These are phyloP conservation scores for Exophiala sp. DNA, from an alignment of 2,329 filamentous ascomycete genomes.

Conservation along the genomic window DNA sequence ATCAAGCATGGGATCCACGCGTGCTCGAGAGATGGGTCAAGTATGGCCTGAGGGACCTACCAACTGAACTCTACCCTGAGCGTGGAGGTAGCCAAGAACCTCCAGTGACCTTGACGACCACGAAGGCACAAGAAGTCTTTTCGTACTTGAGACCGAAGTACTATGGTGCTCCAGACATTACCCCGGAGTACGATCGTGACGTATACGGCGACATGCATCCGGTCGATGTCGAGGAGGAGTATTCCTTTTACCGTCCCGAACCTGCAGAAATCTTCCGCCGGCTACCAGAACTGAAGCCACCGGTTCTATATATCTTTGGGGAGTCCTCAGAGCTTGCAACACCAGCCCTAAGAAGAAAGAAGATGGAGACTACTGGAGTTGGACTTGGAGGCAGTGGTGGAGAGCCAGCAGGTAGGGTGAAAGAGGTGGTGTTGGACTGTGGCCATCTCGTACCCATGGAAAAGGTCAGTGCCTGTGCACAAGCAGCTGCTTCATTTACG, in stretches of 20 bases:
- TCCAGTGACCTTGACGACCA: slow-evolving; percentile 66
- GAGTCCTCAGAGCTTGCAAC: slow-evolving; percentile 40
- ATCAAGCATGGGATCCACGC: slow-evolving; percentile 75
- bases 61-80: slow-evolving; percentile 62
- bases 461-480: slow-evolving; percentile 25
- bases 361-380: slow-evolving; percentile 39
- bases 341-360: slow-evolving; percentile 39
- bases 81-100: slow-evolving; percentile 2
- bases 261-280: slow-evolving; percentile 37
- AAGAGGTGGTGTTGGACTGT: slow-evolving; percentile 24
- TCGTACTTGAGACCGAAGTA: slow-evolving; percentile 46
- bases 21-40: slow-evolving; percentile 71
- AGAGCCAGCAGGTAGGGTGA: slow-evolving; percentile 50
- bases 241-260: slow-evolving; percentile 46
- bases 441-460: slow-evolving; percentile 29
- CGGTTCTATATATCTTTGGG: slow-evolving; percentile 43
- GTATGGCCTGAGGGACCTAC: slow-evolving; percentile 70
- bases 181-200: slow-evolving; percentile 26
- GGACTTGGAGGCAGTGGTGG: slow-evolving; percentile 42
- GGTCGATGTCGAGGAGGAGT: slow-evolving; percentile 29
- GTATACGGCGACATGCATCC: slow-evolving; percentile 46
- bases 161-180: slow-evolving; percentile 54
- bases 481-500: slow-evolving; percentile 18
- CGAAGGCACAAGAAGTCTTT: slow-evolving; percentile 80
- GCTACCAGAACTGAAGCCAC: slow-evolving; percentile 42